Base-by-base conservation (phyloP, 1,139 yeast genomes). In the Sugiyamaella neomexicana region DNA sequence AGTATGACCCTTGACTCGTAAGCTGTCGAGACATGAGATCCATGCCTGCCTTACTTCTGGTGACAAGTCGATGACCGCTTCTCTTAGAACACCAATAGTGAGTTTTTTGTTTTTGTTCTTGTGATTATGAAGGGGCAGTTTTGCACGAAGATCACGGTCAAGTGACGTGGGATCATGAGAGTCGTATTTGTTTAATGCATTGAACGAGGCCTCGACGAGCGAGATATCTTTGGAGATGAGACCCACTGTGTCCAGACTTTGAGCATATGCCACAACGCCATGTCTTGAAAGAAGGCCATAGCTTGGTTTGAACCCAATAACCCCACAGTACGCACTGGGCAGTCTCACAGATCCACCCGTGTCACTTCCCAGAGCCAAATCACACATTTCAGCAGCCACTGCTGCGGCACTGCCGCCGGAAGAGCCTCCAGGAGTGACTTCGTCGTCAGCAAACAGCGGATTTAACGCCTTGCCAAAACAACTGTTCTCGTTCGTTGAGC, bases 391-490 rank as follows among this genome's bases (percentile, higher is more conserved):
- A 0, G 85, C 80, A 1, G 91, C 85, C 1, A 91, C 96, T 0
- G 95, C 87, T 1, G 96, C 96, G 0, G 98, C 98, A 47, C 95
- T 81, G 0, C 99, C 99, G 9, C 98, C 97, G 2, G 97, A 89
- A 0, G 97, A 90, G 0, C 99, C 99, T 1, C 99, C 99, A 1
- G 89, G 76, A 0, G 87, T 75, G 50, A 68, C 69, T 5, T 64
- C 65, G 0, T 64, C 65, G 1, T 67, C 67, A 2, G 61, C 55
- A 52, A 64, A 74, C 53, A 61, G 68, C 0, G 99, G 98, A 65
- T 93, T 93, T 5, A 74, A 51, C n/a, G 63, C 60, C 27, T 57
- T 59, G 0, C 97, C 97, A 66, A 73, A 85, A 53, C 62, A 57
- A 61, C 73, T 7, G 85, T 81, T 66, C 76, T 79, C 39, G 80